These are phyloP conservation scores for Acacia crassicarpa DNA, from an alignment of 306 rosid species.

Conservation along the genomic window DNA sequence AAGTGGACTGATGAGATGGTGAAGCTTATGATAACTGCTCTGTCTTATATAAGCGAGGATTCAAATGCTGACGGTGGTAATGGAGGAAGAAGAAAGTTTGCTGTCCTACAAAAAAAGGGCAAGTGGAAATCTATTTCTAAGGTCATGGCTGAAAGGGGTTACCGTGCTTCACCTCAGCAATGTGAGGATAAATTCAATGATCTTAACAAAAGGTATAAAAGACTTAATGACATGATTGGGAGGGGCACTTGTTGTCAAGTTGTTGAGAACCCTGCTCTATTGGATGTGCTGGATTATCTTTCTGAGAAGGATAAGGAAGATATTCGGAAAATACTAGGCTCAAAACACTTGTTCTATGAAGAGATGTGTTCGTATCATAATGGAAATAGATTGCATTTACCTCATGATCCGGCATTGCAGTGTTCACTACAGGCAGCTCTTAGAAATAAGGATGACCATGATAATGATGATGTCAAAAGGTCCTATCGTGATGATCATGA, in stretches of 20 bases:
- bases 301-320: slow-evolving; percentile 84
- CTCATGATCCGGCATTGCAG: slow-evolving; percentile 86
- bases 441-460: slow-evolving; percentile 67
- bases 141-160: slow-evolving; percentile 91
- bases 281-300: slow-evolving; percentile 70
- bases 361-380: slow-evolving; percentile 97
- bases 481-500: slow-evolving; percentile 67
- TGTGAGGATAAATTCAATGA: slow-evolving; percentile 97
- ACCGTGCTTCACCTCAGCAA: slow-evolving; percentile 89
- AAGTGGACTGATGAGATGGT: slow-evolving; percentile 97
- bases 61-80: slow-evolving; percentile 47
- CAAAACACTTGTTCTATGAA: slow-evolving; percentile 86
- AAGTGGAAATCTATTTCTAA: slow-evolving; percentile 92
- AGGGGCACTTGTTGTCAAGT: slow-evolving; percentile 90
- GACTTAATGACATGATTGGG: slow-evolving; percentile 87
- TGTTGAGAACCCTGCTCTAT: slow-evolving; percentile 79
- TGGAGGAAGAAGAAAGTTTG: slow-evolving; percentile 65
- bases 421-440: slow-evolving; percentile 78
- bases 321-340: slow-evolving; percentile 76
- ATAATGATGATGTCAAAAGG: slow-evolving; percentile 62
- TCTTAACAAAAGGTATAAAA: slow-evolving; percentile 87
- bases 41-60: slow-evolving; percentile 82
- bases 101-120: slow-evolving; percentile 77
- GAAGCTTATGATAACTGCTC: slow-evolving; percentile 82
- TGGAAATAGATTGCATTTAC: slow-evolving; percentile 80